A percentile compares a stretch with the other conserved stretches of the same genome.
Conservation (phyloP, 345 rosid species). For the rapeseed (Brassica napus) region Da-Ae NC_063435.1:2406501-2407000, state of each 20-base stretch:
- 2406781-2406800: conserved; percentile 12
- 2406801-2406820: conserved; percentile 1
- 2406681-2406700: background rate
- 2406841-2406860: background rate
- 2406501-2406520: background rate
- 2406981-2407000: conserved; percentile 38
- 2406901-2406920: conserved; percentile 31
- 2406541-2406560: background rate
- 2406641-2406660: background rate
- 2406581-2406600: too few relatives aligned
- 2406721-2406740: background rate
- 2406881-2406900: conserved; percentile 8
- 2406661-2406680: background rate
- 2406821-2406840: conserved; percentile 5
- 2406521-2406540: background rate
- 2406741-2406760: background rate
- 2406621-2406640: background rate
- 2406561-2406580: background rate
- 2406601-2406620: background rate
- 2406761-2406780: background rate
- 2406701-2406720: background rate
- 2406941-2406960: conserved; percentile 46
- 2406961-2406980: conserved; percentile 40
- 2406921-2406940: conserved; percentile 70
- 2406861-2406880: conserved; percentile 23